Base-by-base conservation (phyloP, 108 stramenopile genomes). In the Cyclotella choctawhatcheeana region DNA sequence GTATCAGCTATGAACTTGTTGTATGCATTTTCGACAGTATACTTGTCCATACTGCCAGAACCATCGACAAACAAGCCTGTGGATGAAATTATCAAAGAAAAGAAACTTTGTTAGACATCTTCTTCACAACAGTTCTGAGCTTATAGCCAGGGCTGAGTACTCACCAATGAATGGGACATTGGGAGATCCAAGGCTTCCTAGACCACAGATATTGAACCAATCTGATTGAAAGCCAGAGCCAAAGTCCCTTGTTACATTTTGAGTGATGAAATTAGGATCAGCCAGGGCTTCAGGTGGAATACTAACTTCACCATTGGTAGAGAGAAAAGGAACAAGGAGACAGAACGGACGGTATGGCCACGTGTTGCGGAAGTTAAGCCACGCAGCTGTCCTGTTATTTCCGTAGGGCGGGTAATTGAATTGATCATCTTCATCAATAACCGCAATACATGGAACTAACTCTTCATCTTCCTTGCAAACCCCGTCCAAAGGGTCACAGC, bases 331-430 rank as follows among this genome's bases (percentile, higher is more conserved):
- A 2, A 58, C 32, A 14, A 58, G 56, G 5, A 58, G 29, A 32
- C 56, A 58, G 29, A 58, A 58, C 16, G 56, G 56, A 34, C 56
- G 56, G n/a, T 58, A 14, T 5, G 56, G 56, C 16, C 32, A 58
- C 7, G 30, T 1, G 14, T 13, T 17, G 2, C 56, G 1, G 7
- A 58, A 58, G 16, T 5, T 18, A 1, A 34, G 7, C 56, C 56
- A 58, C 1, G 3, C 29, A 18, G 2, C 29, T 14, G 32, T 34
- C 2, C 18, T 58, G 16, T 58, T 34, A 58, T 31, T 2, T 17
- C 25, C 3, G n/a, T n/a, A n/a, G n/a, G n/a, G n/a, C 6, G 6
- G 6, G 12, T 40, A 40, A 8, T 8, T 40, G 12, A 12, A 40
- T 8, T 40, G 6, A 40, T 12, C 12, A 58, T 58, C 56, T 31